A percentile compares a stretch with the other conserved stretches of the same genome.
These are phyloP conservation scores for Trichoderma gracile DNA, from an alignment of 2,329 filamentous ascomycete species.

Conservation along the genomic window DNA sequence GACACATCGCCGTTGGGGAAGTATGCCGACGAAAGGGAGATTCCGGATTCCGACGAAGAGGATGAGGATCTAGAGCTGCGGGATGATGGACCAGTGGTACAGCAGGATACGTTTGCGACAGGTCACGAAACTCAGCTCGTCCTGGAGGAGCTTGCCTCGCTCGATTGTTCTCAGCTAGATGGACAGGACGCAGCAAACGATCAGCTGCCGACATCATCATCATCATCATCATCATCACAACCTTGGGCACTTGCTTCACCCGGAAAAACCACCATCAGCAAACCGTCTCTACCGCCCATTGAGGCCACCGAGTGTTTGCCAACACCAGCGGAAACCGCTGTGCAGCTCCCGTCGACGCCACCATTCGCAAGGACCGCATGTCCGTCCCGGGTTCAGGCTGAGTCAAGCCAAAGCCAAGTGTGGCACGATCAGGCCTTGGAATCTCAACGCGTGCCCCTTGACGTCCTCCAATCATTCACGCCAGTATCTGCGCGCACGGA, in stretches of 20 bases:
- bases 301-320: background rate
- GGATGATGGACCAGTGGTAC: slow-evolving; percentile 25
- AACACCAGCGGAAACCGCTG: background rate
- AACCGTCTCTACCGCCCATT: background rate
- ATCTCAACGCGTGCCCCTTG: slow-evolving; percentile 53
- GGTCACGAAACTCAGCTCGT: slow-evolving; percentile 41
- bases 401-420: slow-evolving; percentile 22
- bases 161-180: slow-evolving; percentile 27
- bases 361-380: background rate
- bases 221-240: background rate
- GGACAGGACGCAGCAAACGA: background rate
- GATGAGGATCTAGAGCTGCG: slow-evolving; percentile 28
- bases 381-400: background rate
- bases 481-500: slow-evolving; percentile 54
- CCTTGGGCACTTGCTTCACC: background rate
- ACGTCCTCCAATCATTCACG: slow-evolving; percentile 50
- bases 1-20: background rate
- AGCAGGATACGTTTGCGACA: slow-evolving; percentile 31
- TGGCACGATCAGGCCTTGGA: slow-evolving; percentile 38
- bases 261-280: background rate
- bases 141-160: slow-evolving; percentile 38
- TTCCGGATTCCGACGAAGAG: slow-evolving; percentile 54
- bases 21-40: slow-evolving; percentile 37
- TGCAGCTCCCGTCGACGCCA: background rate
- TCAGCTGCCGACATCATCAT: background rate